Base-by-base conservation (phyloP, 345 rosid genomes). In the Isatis tinctoria region DNA sequence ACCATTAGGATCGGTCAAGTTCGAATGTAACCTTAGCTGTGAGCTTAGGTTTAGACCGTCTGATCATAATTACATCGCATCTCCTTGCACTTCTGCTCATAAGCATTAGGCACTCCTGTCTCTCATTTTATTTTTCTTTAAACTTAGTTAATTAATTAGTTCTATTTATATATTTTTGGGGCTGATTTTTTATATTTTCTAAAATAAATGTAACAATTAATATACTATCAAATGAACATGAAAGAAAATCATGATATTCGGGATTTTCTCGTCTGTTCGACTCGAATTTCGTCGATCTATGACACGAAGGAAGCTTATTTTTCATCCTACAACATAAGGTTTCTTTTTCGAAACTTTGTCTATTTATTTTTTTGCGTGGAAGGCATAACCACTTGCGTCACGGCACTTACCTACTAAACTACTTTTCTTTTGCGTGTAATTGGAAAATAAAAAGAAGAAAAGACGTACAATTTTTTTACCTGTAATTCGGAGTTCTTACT, bases 1-100 rank as follows among this genome's bases (percentile, higher is more conserved):
- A 22, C 81, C 49, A 20, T 73, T 96, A 44, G 98, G 98, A 0
- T 88, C 97, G 2, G 74, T 86, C 35, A 72, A 66, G 74, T 89
- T 85, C 70, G 68, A 36, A 57, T 84, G 87, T 71, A 80, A 37
- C 66, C 82, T 96, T 81, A 52, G 79, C 28, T 96, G 99, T 60
- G 35, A 35, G 43, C 96, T 96, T 65, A 78, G 13, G 14, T 92
- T 96, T 66, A 90, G 65, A 78, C 75, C 83, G 0, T 72, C 65
- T 5, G 81, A 87, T 70, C 84, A 83, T 26, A 75, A 58, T 20
- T 80, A 65, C 44, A 70, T 84, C 0, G 76, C 74, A 40, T 67
- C 79, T 7, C 80, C 17, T 17, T 95, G 99, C 82, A 82, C 82
- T 37, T 89, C 99, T n/a, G 72, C 74, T 64, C 72, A 90, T 59